Base-by-base conservation (phyloP, 306 rosid genomes). In the Delonix regia region DNA sequence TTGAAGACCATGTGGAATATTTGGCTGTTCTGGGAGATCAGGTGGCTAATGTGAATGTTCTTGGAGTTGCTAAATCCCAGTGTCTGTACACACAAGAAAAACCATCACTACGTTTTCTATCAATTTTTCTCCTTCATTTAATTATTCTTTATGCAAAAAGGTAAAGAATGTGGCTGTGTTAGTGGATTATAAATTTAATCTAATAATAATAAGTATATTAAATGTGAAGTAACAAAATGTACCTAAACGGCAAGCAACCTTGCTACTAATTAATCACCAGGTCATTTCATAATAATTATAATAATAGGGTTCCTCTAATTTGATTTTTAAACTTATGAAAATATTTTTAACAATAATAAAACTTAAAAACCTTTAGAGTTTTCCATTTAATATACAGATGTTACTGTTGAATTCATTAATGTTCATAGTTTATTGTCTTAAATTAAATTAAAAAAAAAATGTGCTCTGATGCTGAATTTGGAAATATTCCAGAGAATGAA, bases 21-120 rank as follows among this genome's bases (percentile, higher is more conserved):
- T 75, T 88, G 91, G 80, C 91, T 88, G 61, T 91, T 71, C 3
- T 73, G 19, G 8, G 91, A 91, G 4, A 49, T 62, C 55, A 89
- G 77, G 16, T 87, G 87, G 0, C 53, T 60, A 1, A 88, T 42
- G 18, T 71, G 71, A 27, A 91, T 74, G 82, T 87, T 73, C 25
- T 87, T 69, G 0, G 91, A 87, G 60, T 79, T 80, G 44, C 74
- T 75, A 25, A 88, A 87, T 45, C 53, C 42, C 21, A 90, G 70
- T 9, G 90, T 38, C 96, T 88, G 82, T 60, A 55, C 33, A 67
- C 27, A 47, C 38, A 2, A 51, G 0, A 18, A 13, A 9, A 25
- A 21, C 0, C 41, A 33, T 34, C 25, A 19, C 59, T 27, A 15
- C 22, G 25, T 6, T 13, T 30, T 13, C 22, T 36, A 2, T 28